phyloP scores from a whole-genome alignment of 2,329 filamentous ascomycete species.

The Microdochium trichocladiopsis region DNA sequence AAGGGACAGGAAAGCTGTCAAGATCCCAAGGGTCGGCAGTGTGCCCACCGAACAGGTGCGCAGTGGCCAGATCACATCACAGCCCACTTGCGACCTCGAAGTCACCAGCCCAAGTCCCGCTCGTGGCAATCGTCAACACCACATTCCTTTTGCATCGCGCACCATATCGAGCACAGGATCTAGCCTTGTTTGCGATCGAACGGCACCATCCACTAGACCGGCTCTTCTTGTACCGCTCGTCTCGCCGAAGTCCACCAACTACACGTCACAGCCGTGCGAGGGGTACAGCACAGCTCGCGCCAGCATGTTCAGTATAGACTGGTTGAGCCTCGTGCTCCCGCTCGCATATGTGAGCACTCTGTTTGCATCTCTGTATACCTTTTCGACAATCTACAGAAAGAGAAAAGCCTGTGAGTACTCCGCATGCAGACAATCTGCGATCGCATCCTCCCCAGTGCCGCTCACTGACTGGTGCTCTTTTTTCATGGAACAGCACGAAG shows the following conservation, averaged over 20 bases:
- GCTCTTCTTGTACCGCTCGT: neutral
- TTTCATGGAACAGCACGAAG: constrained; percentile 53
- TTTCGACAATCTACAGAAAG: constrained; percentile 88
- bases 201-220: too few relatives aligned
- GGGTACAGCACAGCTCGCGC: neutral
- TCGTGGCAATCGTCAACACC: too few relatives aligned
- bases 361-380: constrained; percentile 80
- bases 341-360: constrained; percentile 86
- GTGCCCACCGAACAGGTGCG: too few relatives aligned
- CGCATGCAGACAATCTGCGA: neutral
- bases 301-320: constrained; percentile 57
- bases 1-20: too few relatives aligned
- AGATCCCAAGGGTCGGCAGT: too few relatives aligned
- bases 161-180: too few relatives aligned
- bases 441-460: neutral
- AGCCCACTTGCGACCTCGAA: too few relatives aligned
- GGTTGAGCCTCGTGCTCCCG: constrained; percentile 79
- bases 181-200: too few relatives aligned
- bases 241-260: constrained; percentile 6
- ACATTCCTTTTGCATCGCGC: too few relatives aligned
- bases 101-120: too few relatives aligned
- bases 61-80: too few relatives aligned
- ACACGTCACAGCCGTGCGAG: neutral
- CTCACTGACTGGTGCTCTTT: neutral
- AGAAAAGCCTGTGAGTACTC: constrained; percentile 67